phyloP scores from a whole-genome alignment of 352 stramenopile genomes.

The Globisporangium ultimum region DNA sequence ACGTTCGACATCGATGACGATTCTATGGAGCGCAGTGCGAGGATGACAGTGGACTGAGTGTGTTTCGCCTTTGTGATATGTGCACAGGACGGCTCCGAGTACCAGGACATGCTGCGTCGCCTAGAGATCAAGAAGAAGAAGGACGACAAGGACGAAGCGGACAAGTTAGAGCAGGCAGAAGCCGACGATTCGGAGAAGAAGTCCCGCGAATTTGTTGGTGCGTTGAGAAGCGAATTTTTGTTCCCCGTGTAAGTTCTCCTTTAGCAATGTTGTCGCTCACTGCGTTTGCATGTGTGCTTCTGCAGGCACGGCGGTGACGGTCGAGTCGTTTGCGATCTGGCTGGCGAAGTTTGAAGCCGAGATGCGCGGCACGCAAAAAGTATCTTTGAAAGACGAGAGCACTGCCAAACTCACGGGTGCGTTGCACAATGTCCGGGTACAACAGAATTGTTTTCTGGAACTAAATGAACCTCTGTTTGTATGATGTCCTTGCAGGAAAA shows the following conservation, averaged over 20 bases:
- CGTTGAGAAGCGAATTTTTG: background rate
- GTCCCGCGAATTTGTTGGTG: conserved; percentile 16
- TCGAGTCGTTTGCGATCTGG: conserved; percentile 74
- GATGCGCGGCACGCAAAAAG: conserved; percentile 46
- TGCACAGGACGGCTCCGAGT: conserved; percentile 78
- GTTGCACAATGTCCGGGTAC: background rate
- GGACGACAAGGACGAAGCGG: conserved; percentile 60
- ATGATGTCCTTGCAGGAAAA: conserved; percentile 25
- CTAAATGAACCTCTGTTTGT: background rate
- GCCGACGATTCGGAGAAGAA: conserved; percentile 7
- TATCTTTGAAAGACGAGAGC: conserved; percentile 58
- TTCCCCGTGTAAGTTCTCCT: no score
- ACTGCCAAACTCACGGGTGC: conserved; percentile 75
- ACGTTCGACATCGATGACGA: conserved; percentile 11
- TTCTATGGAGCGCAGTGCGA: background rate
- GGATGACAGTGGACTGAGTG: background rate
- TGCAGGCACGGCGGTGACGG: conserved; percentile 72
- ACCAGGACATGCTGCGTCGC: conserved; percentile 86
- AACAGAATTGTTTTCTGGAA: background rate
- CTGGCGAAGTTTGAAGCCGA: conserved; percentile 68
- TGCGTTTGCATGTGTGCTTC: background rate
- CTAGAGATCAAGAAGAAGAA: conserved; percentile 81
- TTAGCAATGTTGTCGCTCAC: background rate
- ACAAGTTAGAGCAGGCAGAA: conserved; percentile 28
- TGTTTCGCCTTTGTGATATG: conserved; percentile 8